Evolutionary conservation across 2,329 filamentous ascomycete genomes (phyloP), one percentile per base, ranked within the genome.

Genomic region (Calonectria montana): DNA sequence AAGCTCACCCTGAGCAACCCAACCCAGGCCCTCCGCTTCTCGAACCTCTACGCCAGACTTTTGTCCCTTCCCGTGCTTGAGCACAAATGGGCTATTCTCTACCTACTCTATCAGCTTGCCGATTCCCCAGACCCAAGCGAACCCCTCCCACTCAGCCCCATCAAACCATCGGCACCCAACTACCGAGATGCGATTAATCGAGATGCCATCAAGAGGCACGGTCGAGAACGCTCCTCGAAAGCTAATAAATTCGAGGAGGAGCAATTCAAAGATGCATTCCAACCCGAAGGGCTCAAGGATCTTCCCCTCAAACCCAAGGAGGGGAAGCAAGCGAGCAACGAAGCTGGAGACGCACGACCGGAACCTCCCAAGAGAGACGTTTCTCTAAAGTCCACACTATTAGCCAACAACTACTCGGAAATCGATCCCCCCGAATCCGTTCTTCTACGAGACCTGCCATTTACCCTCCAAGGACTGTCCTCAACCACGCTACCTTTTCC

Each of bases 81-180:
- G 79, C 94, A 98, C 83, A 99, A 99, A 89, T 98, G 96, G 95
- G 95, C 94, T 3, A 98, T 99, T 75, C 88, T 99, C 23, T 97
- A 97, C 82, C 91, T 99, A 48, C 90, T 99, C 48, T 94, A 97
- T 82, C 92, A 94, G 78, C 89, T 98, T 59, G 92, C 94, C 73
- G 94, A 96, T 80, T 91, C 90, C 4, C 88, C 89, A 39, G 87
- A 91, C 71, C 88, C 89, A 2, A 86, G 83, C 76, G 87, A 89
- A 66, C 88, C 87, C 50, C 81, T 86, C 13, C 86, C 86, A n/a
- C 76, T 87, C 41, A 87, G 81, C 67, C 86, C 84, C 10, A 80
- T 82, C 75, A 86, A 81, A 78, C 85, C 80, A 55, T 84, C 79
- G 65, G 83, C 82, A 57, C 78, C 81, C 47, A 82, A 84, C 73